Evolutionary conservation across 1,284 basidiomycete genomes (phyloP).

Genomic region (Pisolithus thermaeus): DNA sequence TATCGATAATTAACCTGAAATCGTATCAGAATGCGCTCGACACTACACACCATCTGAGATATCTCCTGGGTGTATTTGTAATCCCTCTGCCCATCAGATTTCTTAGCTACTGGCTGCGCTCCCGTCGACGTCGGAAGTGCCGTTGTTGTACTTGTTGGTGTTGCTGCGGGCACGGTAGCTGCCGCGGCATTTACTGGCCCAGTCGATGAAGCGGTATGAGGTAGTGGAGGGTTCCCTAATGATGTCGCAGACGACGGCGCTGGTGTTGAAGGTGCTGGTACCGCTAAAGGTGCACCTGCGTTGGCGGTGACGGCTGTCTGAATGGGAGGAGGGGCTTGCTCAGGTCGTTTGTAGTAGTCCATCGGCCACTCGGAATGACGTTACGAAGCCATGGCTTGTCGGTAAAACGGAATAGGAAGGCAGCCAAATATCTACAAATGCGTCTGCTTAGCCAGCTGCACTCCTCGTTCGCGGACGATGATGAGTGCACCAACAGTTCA

Average conservation of each 20-base stretch:
- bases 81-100: constrained; percentile 32
- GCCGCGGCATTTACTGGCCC: background rate
- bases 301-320: background rate
- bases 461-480: background rate
- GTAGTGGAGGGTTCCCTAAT: background rate
- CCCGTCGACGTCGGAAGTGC: background rate
- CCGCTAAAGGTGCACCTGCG: background rate
- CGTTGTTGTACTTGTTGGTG: background rate
- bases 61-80: constrained; percentile 74
- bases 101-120: background rate
- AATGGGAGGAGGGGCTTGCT: constrained; percentile 1
- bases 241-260: background rate
- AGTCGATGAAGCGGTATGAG: background rate
- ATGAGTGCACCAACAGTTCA: constrained; percentile 31
- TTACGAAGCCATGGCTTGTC: no score
- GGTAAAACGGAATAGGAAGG: no score
- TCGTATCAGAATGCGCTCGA: background rate
- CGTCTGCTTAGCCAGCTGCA: no score
- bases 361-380: background rate
- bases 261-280: background rate
- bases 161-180: background rate
- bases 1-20: background rate
- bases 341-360: constrained; percentile 7
- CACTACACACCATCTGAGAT: constrained; percentile 62
- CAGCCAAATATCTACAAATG: no score